Conservation (phyloP, 345 rosid species). For the Euphorbia tirucalli region DNA sequence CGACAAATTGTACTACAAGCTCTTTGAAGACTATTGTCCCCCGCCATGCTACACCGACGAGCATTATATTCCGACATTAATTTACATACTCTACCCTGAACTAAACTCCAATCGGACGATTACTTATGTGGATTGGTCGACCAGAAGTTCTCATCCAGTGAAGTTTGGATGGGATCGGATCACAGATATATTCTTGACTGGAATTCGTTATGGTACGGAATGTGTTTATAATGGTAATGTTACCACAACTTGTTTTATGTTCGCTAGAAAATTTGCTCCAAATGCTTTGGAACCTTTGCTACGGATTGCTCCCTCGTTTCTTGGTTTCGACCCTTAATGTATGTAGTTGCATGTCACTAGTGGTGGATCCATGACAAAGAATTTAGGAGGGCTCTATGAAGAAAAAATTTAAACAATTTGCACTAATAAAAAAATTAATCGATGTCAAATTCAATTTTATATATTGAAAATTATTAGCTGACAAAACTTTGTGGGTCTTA, state of each 20-base stretch:
- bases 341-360: no score
- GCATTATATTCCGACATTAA: slow-evolving; percentile 63
- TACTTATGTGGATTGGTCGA: slow-evolving; percentile 77
- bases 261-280: slow-evolving; percentile 65
- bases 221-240: slow-evolving; percentile 48
- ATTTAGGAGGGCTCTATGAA: no score
- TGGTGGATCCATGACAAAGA: no score
- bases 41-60: slow-evolving; percentile 67
- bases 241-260: slow-evolving; percentile 41
- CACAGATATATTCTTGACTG: slow-evolving; percentile 49
- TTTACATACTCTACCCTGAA: slow-evolving; percentile 35
- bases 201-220: slow-evolving; percentile 34
- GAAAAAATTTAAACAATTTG: no score
- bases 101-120: slow-evolving; percentile 47
- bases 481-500: no score
- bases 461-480: no score
- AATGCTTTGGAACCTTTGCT: slow-evolving; percentile 54
- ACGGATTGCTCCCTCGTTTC: slow-evolving; percentile 47
- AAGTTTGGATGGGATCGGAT: slow-evolving; percentile 43
- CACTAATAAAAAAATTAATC: no score
- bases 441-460: no score
- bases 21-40: slow-evolving; percentile 41
- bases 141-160: slow-evolving; percentile 59
- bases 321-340: slow-evolving; percentile 44
- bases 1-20: slow-evolving; percentile 40